A percentile compares a stretch with the other conserved stretches of the same genome.
Evolutionary conservation across 371 early-diverging fungal species (phyloP).

Genomic region (Mortierella sp.): DNA sequence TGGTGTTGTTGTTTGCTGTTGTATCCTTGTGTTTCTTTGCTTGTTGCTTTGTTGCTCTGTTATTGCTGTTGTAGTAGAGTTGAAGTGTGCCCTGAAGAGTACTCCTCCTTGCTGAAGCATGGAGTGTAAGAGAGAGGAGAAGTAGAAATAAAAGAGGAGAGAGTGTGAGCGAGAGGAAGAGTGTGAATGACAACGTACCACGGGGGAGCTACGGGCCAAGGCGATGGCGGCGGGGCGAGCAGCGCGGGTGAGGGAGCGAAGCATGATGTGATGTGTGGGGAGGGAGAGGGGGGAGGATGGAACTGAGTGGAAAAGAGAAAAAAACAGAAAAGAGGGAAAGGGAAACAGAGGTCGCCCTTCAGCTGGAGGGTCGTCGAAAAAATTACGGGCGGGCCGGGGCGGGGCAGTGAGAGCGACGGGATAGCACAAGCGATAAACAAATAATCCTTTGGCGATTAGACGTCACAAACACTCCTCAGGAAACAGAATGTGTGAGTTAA

Average conservation of each 20-base stretch:
- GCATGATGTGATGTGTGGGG: conserved; percentile 38
- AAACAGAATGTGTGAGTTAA: no score
- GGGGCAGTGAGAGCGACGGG: no score
- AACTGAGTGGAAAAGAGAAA: conserved; percentile 24
- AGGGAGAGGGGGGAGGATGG: conserved; percentile 32
- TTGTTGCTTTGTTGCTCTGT: neutral
- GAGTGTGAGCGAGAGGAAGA: neutral
- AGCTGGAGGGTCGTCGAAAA: neutral
- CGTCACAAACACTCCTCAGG: neutral
- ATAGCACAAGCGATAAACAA: conserved; percentile 1
- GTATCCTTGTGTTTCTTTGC: neutral
- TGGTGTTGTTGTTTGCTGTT: neutral
- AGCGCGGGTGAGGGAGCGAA: conserved; percentile 57
- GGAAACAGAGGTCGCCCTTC: conserved; percentile 1
- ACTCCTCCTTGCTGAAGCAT: neutral
- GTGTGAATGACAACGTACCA: conserved; percentile 41
- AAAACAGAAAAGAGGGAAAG: conserved; percentile 9
- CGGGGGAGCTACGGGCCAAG: conserved; percentile 57
- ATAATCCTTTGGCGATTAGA: neutral
- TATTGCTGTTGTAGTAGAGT: neutral
- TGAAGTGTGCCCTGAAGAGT: neutral
- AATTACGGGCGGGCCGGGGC: conserved; percentile 3
- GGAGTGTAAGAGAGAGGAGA: neutral
- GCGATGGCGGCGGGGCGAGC: conserved; percentile 58
- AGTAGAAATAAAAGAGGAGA: neutral